Percentiles rank a stretch among this genome's conserved stretches.
These are phyloP conservation scores for Termitomyces sp. DNA, from an alignment of 768 basidiomycete genomes.

Conservation along the genomic window DNA sequence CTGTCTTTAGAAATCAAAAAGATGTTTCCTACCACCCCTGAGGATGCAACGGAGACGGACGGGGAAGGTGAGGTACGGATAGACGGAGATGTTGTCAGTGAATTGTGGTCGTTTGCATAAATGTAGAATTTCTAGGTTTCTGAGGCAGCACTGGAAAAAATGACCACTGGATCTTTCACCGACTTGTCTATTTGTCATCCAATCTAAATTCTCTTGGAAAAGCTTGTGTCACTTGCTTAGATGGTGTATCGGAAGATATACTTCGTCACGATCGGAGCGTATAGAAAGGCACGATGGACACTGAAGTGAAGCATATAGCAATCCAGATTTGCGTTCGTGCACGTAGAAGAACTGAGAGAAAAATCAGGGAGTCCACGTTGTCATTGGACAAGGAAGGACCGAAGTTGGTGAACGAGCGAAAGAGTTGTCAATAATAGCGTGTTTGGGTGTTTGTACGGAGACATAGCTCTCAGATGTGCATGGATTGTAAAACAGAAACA, in stretches of 20 bases:
- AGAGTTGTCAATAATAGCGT: background rate
- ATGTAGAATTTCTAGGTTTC: background rate
- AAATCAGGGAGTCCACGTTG: background rate
- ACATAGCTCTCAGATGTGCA: background rate
- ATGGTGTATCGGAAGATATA: background rate
- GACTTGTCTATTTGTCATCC: background rate
- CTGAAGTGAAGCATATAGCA: background rate
- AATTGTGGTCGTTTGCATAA: constrained; percentile 9
- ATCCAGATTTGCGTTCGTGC: background rate
- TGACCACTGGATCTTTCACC: background rate
- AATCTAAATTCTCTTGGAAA: background rate
- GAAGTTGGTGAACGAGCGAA: background rate
- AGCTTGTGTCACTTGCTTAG: background rate
- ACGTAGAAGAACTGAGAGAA: background rate
- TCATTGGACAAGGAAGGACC: background rate
- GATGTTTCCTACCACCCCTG: constrained; percentile 1
- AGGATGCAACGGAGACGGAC: background rate
- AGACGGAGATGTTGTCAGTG: constrained; percentile 7
- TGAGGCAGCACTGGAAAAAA: background rate
- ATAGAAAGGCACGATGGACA: background rate
- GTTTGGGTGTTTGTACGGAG: background rate
- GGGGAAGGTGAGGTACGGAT: background rate
- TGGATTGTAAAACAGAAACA: too few relatives aligned
- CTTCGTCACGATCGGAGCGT: background rate
- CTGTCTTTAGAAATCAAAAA: constrained; percentile 36